phyloP scores from a whole-genome alignment of 2,329 filamentous ascomycete species.

The Lachnellula willkommii region DNA sequence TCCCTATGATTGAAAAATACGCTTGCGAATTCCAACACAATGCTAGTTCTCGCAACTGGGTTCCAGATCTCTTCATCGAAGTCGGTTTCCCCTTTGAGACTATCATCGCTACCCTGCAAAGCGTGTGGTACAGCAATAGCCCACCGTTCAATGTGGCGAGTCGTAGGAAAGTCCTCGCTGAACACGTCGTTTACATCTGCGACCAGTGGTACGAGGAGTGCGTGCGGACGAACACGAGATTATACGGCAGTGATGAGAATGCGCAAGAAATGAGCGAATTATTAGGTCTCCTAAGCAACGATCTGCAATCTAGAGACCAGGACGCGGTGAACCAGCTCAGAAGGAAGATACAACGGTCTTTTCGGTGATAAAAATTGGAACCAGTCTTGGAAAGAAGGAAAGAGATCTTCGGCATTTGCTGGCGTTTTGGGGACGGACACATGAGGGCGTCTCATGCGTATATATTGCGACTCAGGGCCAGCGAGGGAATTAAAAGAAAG shows the following conservation, averaged over 20 bases:
- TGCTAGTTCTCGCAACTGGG: conserved; percentile 38
- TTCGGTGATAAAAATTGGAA: conserved; percentile 29
- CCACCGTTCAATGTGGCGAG: conserved; percentile 54
- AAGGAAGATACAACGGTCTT: conserved; percentile 36
- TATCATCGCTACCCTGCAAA: conserved; percentile 57
- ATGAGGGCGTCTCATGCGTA: background rate
- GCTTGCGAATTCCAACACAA: conserved; percentile 55
- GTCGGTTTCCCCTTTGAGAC: conserved; percentile 57
- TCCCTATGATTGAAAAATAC: conserved; percentile 60
- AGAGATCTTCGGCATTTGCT: background rate
- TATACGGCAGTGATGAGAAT: conserved; percentile 57
- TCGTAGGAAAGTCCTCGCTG: conserved; percentile 51
- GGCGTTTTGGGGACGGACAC: background rate
- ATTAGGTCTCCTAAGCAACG: conserved; percentile 40
- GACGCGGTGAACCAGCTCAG: conserved; percentile 38
- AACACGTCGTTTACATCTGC: conserved; percentile 57
- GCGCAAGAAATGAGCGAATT: conserved; percentile 43
- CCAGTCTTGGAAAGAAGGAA: background rate
- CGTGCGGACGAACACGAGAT: conserved; percentile 45
- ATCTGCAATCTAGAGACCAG: conserved; percentile 35
- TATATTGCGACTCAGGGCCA: background rate
- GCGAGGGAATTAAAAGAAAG: background rate
- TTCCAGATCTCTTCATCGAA: conserved; percentile 58
- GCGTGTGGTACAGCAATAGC: conserved; percentile 63
- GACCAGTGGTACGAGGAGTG: conserved; percentile 56